Conservation (phyloP, 148 eudicot genomes). For the Rhododendron kiyosumense region DNA sequence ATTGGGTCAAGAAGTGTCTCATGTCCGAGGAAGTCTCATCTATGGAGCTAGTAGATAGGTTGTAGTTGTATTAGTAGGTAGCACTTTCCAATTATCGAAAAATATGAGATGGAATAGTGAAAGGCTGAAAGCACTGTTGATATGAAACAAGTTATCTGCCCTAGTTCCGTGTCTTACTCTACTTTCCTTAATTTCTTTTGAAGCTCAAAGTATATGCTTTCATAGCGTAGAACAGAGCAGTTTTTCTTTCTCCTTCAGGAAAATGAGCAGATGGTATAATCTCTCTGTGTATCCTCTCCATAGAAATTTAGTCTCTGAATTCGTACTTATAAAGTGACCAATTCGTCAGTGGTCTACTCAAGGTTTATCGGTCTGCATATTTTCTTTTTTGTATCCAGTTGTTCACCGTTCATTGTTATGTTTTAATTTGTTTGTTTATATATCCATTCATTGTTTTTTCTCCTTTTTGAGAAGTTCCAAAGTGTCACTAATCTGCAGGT, state of each 20-base stretch:
- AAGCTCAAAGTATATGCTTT: no score
- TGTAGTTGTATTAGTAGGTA: not conserved
- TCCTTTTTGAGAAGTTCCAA: not conserved
- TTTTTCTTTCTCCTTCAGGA: not conserved
- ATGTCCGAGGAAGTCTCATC: not conserved
- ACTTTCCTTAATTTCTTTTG: no score
- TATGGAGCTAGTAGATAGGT: not conserved
- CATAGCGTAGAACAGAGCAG: not conserved
- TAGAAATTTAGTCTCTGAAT: not conserved
- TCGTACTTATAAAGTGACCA: not conserved
- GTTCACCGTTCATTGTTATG: not conserved
- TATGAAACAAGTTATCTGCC: not conserved
- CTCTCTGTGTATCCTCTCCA: not conserved
- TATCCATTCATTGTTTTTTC: not conserved
- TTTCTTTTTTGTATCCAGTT: not conserved
- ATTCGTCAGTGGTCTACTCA: not conserved
- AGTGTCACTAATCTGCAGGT: slow-evolving; percentile 39
- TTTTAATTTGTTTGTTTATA: not conserved
- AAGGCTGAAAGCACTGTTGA: not conserved
- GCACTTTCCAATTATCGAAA: not conserved
- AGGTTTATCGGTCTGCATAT: not conserved
- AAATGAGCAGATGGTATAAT: not conserved
- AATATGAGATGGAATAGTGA: not conserved
- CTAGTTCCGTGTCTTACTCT: not conserved
- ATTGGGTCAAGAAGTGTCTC: not conserved